A percentile compares a stretch with the other conserved stretches of the same genome.
Evolutionary conservation across 768 basidiomycete genomes (phyloP).

Genomic region (Tylopilus sp.): DNA sequence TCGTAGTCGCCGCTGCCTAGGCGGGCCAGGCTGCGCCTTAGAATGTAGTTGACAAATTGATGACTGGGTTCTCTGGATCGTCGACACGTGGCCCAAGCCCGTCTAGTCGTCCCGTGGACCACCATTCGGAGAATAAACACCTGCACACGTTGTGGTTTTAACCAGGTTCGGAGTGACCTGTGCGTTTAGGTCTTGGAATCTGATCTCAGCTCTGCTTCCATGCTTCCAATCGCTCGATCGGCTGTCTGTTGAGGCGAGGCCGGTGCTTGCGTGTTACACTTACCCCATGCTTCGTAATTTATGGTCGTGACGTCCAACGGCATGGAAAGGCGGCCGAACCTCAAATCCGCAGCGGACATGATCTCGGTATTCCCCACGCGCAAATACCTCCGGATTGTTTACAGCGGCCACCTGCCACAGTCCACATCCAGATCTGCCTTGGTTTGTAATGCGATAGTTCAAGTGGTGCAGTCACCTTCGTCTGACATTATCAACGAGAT

Average conservation of each 20-base stretch:
- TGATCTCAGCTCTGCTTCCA: too few species aligned
- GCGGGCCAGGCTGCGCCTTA: too few species aligned
- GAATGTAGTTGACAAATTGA: too few species aligned
- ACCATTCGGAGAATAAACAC: too few species aligned
- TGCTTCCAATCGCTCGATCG: constrained; percentile 3
- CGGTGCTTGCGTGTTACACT: background rate
- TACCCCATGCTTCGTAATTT: constrained; percentile 20
- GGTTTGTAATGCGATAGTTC: background rate
- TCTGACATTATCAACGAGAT: background rate
- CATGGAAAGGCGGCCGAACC: constrained; percentile 11
- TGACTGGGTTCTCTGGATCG: too few species aligned
- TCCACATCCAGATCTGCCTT: background rate
- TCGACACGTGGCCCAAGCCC: too few species aligned
- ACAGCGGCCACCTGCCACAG: background rate
- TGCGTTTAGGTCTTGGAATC: background rate
- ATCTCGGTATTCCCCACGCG: constrained; percentile 10
- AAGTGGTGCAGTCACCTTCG: background rate
- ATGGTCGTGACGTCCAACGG: background rate
- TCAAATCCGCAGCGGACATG: constrained; percentile 17
- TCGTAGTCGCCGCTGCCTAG: too few species aligned
- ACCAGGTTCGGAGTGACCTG: background rate
- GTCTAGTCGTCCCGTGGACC: too few species aligned
- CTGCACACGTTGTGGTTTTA: too few species aligned
- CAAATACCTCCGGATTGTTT: background rate
- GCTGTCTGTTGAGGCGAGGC: constrained; percentile 1